A percentile compares a stretch with the other conserved stretches of the same genome.
Conservation (phyloP, 2,329 filamentous ascomycete species). For the Arthrobotrys sphaeroides region DNA sequence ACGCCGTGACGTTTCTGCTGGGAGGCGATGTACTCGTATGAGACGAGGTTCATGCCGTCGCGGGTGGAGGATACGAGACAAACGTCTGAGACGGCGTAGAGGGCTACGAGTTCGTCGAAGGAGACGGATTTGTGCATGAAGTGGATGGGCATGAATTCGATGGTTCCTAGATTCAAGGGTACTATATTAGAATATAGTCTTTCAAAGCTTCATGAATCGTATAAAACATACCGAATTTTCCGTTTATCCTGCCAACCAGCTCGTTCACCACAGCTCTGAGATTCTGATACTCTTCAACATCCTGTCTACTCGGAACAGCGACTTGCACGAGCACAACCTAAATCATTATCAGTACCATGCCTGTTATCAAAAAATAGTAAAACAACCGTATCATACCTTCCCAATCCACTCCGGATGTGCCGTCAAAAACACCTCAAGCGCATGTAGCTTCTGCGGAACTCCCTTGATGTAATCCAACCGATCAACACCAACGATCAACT, state of each 20-base stretch:
- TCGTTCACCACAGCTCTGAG: slow-evolving; percentile 95
- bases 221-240: slow-evolving; percentile 75
- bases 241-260: slow-evolving; percentile 94
- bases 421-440: slow-evolving; percentile 93
- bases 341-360: not conserved
- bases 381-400: slow-evolving; percentile 69
- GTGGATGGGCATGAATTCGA: slow-evolving; percentile 99
- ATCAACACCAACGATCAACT: slow-evolving; percentile 95
- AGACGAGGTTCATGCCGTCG: slow-evolving; percentile 98
- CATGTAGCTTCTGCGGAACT: slow-evolving; percentile 95
- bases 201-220: not conserved
- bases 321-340: slow-evolving; percentile 83
- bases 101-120: slow-evolving; percentile 84
- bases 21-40: slow-evolving; percentile 96
- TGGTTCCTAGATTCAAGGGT: slow-evolving; percentile 71
- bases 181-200: slow-evolving; percentile 37
- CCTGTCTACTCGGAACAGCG: slow-evolving; percentile 90
- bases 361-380: not conserved
- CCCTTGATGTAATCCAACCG: slow-evolving; percentile 99
- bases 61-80: slow-evolving; percentile 62
- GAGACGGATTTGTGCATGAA: slow-evolving; percentile 96
- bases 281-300: slow-evolving; percentile 98
- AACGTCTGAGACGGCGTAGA: slow-evolving; percentile 58
- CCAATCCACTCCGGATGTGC: slow-evolving; percentile 98
- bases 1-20: slow-evolving; percentile 90